These are phyloP conservation scores for Aspergillus nomiae DNA, from an alignment of 2,329 filamentous ascomycete genomes.

Conservation along the genomic window DNA sequence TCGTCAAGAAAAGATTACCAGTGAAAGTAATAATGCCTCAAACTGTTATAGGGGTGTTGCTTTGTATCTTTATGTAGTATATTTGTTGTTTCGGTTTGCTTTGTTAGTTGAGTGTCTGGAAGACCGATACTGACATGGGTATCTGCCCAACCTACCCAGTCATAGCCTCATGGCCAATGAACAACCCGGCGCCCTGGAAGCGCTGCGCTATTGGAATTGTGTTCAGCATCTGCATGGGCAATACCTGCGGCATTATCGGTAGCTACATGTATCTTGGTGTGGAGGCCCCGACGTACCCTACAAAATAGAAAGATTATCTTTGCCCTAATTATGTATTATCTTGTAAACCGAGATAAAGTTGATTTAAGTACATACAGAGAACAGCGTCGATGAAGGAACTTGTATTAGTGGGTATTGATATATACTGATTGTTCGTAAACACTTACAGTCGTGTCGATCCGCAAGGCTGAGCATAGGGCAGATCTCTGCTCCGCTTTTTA, in stretches of 20 bases:
- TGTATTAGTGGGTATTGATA: background rate
- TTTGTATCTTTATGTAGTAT: no score
- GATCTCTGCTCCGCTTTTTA: background rate
- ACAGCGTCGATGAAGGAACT: background rate
- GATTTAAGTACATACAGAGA: background rate
- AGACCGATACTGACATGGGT: slow-evolving; percentile 8
- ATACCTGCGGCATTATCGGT: slow-evolving; percentile 25
- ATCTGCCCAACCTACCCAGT: slow-evolving; percentile 30
- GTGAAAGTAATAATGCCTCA: no score
- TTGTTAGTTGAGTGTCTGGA: no score
- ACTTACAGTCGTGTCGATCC: background rate
- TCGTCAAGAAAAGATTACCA: no score
- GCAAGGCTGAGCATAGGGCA: background rate
- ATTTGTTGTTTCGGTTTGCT: no score
- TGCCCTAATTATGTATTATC: background rate
- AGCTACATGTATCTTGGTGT: slow-evolving; percentile 27
- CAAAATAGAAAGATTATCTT: background rate
- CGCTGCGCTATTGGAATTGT: slow-evolving; percentile 25
- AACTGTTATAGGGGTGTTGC: no score
- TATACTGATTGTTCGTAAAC: background rate
- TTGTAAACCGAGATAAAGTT: no score
- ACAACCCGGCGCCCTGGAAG: slow-evolving; percentile 27
- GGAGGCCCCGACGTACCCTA: slow-evolving; percentile 21
- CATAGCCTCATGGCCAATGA: slow-evolving; percentile 27
- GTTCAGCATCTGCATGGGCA: slow-evolving; percentile 25